phyloP scores from a whole-genome alignment of 1,284 basidiomycete genomes.

The Melanopsichium pennsylvanicum region DNA sequence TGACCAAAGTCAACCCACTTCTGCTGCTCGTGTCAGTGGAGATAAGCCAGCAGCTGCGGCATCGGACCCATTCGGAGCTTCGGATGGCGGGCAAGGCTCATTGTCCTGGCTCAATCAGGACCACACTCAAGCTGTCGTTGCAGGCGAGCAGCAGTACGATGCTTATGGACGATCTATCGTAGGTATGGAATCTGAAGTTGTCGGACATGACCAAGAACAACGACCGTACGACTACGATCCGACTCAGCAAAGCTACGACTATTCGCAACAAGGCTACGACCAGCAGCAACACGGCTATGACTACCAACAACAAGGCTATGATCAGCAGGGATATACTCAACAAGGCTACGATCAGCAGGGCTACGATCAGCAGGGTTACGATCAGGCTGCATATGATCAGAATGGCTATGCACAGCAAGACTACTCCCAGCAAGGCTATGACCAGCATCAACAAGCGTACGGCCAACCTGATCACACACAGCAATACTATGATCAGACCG shows the following conservation, averaged over 20 bases:
- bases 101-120: slow-evolving; percentile 28
- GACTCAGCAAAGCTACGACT: slow-evolving; percentile 17
- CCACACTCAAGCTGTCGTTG: not conserved
- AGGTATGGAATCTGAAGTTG: slow-evolving; percentile 1
- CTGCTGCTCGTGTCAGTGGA: not conserved
- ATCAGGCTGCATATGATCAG: slow-evolving; percentile 19
- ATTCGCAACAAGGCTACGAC: slow-evolving; percentile 25
- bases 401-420: slow-evolving; percentile 15
- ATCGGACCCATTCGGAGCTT: slow-evolving; percentile 24
- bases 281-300: slow-evolving; percentile 16
- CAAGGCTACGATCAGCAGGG: slow-evolving; percentile 15
- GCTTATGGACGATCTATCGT: slow-evolving; percentile 31
- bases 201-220: slow-evolving; percentile 15
- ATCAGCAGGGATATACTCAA: slow-evolving; percentile 11
- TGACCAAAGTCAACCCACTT: slow-evolving; percentile 1
- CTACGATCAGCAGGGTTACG: slow-evolving; percentile 13
- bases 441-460: slow-evolving; percentile 15
- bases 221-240: slow-evolving; percentile 29
- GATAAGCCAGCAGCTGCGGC: not conserved
- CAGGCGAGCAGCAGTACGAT: slow-evolving; percentile 24
- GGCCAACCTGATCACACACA: slow-evolving; percentile 1
- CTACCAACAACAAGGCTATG: slow-evolving; percentile 19
- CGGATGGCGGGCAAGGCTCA: slow-evolving; percentile 31
- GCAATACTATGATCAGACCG: slow-evolving; percentile 7
- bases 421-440: slow-evolving; percentile 17